A percentile compares a stretch with the other conserved stretches of the same genome.
Conservation (phyloP, 1,284 basidiomycete species). For the Pseudozyma sp. region DNA sequence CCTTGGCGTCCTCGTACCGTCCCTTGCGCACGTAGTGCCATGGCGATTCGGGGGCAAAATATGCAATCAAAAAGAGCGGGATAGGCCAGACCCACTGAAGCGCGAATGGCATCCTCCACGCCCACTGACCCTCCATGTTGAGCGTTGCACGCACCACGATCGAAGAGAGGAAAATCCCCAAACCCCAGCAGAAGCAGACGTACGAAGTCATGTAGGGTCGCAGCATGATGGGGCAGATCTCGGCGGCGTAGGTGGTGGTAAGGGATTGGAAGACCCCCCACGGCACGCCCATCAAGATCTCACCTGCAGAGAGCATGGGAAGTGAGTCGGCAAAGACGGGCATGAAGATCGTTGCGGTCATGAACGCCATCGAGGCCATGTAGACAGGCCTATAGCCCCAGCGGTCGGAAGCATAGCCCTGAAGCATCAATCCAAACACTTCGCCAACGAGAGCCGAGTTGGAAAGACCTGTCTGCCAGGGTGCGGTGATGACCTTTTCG, state of each 20-base stretch:
- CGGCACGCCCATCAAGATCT: constrained; percentile 69
- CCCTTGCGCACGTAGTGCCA: constrained; percentile 72
- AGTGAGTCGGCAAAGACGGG: constrained; percentile 70
- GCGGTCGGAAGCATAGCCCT: constrained; percentile 38
- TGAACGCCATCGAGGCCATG: constrained; percentile 64
- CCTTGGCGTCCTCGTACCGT: constrained; percentile 70
- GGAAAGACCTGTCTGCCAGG: constrained; percentile 70
- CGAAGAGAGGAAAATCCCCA: constrained; percentile 68
- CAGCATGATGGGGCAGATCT: constrained; percentile 71
- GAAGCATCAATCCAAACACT: constrained; percentile 33
- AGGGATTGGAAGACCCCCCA: constrained; percentile 71
- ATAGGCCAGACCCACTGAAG: constrained; percentile 70
- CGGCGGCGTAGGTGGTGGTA: constrained; percentile 71
- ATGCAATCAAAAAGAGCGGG: constrained; percentile 60
- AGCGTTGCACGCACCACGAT: constrained; percentile 70
- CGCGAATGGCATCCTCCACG: constrained; percentile 69
- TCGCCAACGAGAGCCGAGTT: constrained; percentile 33
- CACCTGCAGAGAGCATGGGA: constrained; percentile 65
- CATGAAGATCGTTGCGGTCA: constrained; percentile 66
- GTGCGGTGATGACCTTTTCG: constrained; percentile 65
- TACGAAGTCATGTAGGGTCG: constrained; percentile 71
- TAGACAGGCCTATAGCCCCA: constrained; percentile 49
- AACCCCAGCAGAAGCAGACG: constrained; percentile 72
- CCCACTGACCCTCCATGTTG: constrained; percentile 63
- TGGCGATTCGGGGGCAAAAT: constrained; percentile 68